Percentiles rank a stretch among this genome's conserved stretches.
Conservation (phyloP, 441 rosid species). For the Breynia disticha region DNA sequence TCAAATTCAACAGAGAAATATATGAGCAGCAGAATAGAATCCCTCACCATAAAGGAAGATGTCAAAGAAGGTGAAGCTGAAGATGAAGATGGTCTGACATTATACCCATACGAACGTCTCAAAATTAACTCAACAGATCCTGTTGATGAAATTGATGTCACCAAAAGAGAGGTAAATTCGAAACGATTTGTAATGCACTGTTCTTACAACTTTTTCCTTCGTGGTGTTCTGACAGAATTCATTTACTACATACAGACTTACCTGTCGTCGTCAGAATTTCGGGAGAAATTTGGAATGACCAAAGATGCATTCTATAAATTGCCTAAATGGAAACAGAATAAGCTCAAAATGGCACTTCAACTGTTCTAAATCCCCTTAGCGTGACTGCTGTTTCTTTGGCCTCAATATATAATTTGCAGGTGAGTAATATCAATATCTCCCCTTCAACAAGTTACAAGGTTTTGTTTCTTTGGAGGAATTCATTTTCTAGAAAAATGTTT, state of each 20-base stretch:
- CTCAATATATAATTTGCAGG: constrained; percentile 25
- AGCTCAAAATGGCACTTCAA: constrained; percentile 76
- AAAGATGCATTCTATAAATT: constrained; percentile 71
- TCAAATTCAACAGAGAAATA: constrained; percentile 42
- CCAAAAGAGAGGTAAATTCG: constrained; percentile 63
- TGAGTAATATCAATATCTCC: too few relatives aligned
- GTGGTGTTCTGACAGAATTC: constrained; percentile 17
- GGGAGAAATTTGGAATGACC: constrained; percentile 87
- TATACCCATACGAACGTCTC: constrained; percentile 74
- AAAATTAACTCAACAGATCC: constrained; percentile 59
- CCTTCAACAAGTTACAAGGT: too few relatives aligned
- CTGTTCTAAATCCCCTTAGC: constrained; percentile 48
- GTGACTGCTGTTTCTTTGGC: constrained; percentile 17
- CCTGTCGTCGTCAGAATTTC: constrained; percentile 63
- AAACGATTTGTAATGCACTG: background rate
- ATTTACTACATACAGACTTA: constrained; percentile 56
- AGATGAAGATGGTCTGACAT: constrained; percentile 75
- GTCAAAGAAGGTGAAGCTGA: constrained; percentile 77
- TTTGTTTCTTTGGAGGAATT: too few relatives aligned
- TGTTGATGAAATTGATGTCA: constrained; percentile 65
- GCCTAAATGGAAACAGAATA: constrained; percentile 99
- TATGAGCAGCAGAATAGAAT: constrained; percentile 54
- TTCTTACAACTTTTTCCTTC: background rate
- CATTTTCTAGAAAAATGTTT: too few relatives aligned
- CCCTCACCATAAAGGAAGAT: constrained; percentile 80